Percentiles rank a stretch among this genome's conserved stretches.
Conservation (phyloP, 352 stramenopile species). For the Phytophthora ohioensis region DNA sequence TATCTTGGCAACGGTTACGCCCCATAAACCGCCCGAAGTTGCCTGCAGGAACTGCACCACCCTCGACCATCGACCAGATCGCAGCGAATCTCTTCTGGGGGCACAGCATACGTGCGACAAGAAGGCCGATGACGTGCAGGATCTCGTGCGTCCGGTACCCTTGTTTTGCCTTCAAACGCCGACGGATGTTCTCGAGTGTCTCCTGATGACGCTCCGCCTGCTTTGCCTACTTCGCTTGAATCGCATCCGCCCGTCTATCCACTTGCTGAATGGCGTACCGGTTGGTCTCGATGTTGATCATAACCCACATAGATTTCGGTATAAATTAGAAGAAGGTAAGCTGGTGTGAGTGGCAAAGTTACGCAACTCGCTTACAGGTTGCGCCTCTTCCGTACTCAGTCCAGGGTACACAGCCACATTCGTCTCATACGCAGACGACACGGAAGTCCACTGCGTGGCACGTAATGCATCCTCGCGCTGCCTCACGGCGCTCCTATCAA, state of each 20-base stretch:
- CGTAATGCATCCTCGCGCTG: neutral
- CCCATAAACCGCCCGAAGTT: slow-evolving; percentile 25
- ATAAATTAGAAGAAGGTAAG: slow-evolving; percentile 36
- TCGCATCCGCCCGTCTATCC: slow-evolving; percentile 1
- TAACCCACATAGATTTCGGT: slow-evolving; percentile 21
- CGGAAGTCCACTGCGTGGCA: neutral
- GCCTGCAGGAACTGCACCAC: slow-evolving; percentile 17
- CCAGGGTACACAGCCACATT: neutral
- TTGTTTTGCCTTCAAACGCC: neutral
- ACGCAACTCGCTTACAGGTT: neutral
- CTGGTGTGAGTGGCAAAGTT: neutral
- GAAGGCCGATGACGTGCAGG: slow-evolving; percentile 23
- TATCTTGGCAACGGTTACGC: slow-evolving; percentile 20
- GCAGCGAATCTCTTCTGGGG: neutral
- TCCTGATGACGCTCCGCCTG: neutral
- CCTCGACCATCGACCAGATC: slow-evolving; percentile 28
- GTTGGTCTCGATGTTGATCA: slow-evolving; percentile 30
- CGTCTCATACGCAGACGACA: neutral
- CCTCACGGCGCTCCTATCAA: neutral
- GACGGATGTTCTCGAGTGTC: neutral
- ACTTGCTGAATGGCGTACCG: slow-evolving; percentile 11
- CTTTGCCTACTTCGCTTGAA: neutral
- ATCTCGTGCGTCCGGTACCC: slow-evolving; percentile 16
- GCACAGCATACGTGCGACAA: slow-evolving; percentile 33
- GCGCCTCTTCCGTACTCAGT: neutral